Percentiles rank a stretch among this genome's conserved stretches.
These are phyloP conservation scores for Leishmania gerbilli DNA, from an alignment of 208 protist species.

Conservation along the genomic window DNA sequence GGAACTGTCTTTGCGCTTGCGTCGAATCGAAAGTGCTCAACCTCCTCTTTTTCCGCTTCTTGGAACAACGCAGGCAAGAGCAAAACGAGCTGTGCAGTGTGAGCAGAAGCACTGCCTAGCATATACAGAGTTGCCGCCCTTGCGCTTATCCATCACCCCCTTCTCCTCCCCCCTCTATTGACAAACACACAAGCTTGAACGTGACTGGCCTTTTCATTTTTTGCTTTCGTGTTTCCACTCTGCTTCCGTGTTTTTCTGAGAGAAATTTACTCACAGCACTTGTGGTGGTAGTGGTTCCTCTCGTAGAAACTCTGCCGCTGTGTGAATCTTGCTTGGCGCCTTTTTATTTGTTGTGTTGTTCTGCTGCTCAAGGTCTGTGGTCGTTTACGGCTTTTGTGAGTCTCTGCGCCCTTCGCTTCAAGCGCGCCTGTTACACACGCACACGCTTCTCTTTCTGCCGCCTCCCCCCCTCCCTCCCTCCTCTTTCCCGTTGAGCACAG, in stretches of 20 bases:
- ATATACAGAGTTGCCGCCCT: not conserved
- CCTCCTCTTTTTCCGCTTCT: not conserved
- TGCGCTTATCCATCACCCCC: not conserved
- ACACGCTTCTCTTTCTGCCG: not conserved
- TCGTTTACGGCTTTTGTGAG: not conserved
- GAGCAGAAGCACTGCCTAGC: not conserved
- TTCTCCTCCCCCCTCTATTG: not conserved
- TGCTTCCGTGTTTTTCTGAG: not conserved
- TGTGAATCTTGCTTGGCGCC: not conserved
- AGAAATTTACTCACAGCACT: not conserved
- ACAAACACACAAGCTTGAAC: not conserved
- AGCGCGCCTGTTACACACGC: not conserved
- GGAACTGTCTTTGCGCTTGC: not conserved
- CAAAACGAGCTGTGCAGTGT: not conserved
- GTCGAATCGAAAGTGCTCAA: not conserved
- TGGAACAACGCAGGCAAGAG: not conserved
- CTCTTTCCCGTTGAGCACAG: not conserved
- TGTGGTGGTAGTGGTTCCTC: not conserved
- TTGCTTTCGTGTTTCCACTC: not conserved
- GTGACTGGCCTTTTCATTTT: not conserved
- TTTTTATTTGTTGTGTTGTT: not conserved
- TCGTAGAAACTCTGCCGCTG: not conserved
- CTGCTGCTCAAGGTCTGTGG: not conserved
- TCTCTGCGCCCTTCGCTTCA: not conserved
- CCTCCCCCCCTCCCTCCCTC: not conserved